Evolutionary conservation across 2,329 filamentous ascomycete species (phyloP).

Genomic region (Leptographium galeiforme): DNA sequence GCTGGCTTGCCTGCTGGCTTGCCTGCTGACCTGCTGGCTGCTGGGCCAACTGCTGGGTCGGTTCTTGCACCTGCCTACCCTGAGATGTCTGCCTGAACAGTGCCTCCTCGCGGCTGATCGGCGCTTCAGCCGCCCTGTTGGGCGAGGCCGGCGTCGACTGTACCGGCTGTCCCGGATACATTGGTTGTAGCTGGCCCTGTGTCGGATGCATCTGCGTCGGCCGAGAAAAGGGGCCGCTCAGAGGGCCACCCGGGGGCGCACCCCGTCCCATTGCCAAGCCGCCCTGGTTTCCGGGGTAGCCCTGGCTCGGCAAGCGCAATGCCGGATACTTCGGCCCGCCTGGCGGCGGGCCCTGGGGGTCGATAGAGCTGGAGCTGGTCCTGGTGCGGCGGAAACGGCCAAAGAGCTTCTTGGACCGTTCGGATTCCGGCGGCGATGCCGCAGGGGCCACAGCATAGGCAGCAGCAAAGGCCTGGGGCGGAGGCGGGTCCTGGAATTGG

Average conservation of each 20-base stretch:
- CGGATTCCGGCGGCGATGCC: conserved; percentile 2
- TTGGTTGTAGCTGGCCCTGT: background rate
- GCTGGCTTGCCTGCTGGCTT: too few species aligned
- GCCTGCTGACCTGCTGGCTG: background rate
- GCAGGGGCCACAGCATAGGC: background rate
- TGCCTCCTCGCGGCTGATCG: conserved; percentile 1
- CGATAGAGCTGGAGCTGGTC: background rate
- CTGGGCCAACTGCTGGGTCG: background rate
- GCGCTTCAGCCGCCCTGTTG: background rate
- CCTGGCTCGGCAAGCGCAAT: background rate
- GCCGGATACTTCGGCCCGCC: conserved; percentile 13
- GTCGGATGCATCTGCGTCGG: background rate
- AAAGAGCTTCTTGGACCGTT: conserved; percentile 13
- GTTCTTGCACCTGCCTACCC: background rate
- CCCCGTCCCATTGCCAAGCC: background rate
- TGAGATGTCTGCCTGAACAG: conserved; percentile 8
- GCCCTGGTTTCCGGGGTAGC: background rate
- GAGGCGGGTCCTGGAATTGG: background rate
- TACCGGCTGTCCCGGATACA: background rate
- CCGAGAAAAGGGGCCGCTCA: background rate
- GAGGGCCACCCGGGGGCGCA: background rate
- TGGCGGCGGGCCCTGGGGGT: conserved; percentile 12
- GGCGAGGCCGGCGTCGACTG: too few species aligned
- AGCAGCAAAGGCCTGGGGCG: too few species aligned
- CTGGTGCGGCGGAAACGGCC: conserved; percentile 6